Evolutionary conservation across 805 yeast species (phyloP), one percentile per base, ranked within the genome.

Genomic region (Sugiyamaella mastotermitis): DNA sequence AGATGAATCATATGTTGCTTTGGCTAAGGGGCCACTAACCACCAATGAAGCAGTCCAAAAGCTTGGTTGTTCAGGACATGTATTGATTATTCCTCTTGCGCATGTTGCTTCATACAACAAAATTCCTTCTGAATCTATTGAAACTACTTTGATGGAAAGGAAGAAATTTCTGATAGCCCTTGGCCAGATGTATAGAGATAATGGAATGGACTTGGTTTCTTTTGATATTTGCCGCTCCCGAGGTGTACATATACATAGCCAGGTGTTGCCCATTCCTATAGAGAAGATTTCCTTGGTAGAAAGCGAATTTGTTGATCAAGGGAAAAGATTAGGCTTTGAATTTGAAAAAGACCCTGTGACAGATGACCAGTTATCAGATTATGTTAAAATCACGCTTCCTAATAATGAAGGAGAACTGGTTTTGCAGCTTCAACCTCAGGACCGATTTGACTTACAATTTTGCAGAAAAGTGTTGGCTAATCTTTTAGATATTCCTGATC

Each of bases 1-100:
- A 0, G 69, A 71, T 9, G 64, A 66, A 32, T 61, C 76, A 0
- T 87, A 86, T 55, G 35, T 87, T 41, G 80, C 96, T 0, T 67
- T 79, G 11, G 94, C 95, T 0, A 86, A 83, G 53, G 97, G 97
- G 0, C 96, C 97, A 0, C 59, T 87, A 14, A 74, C 83, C 1
- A 59, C 69, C 19, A 35, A 47, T 13, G 37, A 35, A 22, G 74
- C 80, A 1, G 59, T 56, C 8, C 60, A 62, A 3, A 58, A 71
- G 3, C 61, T 70, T 52, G 62, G 65, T 6, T 78, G 83, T 51
- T 74, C 94, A 0, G 95, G 94, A 0, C 96, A 87, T 63, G 83
- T 84, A 16, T 64, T 87, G 30, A 68, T 88, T 6, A 75, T 86
- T 9, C 94, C 96, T 0, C 72, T 88, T 14, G 76, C 79, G 15